Evolutionary conservation across 1,139 yeast species (phyloP).

Genomic region (Candida sp.): DNA sequence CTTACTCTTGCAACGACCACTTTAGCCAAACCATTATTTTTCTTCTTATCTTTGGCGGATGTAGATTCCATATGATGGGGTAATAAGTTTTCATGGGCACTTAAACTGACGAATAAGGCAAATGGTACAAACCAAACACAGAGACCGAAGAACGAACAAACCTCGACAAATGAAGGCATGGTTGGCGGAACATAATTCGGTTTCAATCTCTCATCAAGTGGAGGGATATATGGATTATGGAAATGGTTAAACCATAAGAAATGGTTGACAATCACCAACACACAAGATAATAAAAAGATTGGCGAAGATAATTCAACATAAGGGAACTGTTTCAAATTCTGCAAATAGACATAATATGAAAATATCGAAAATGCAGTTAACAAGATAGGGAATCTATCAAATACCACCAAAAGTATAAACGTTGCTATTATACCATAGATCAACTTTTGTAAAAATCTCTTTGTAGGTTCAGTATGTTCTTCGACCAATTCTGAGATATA

Average conservation of each 20-base stretch:
- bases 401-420: slow-evolving; percentile 53
- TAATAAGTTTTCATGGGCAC: slow-evolving; percentile 87
- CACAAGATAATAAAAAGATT: slow-evolving; percentile 66
- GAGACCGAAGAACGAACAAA: slow-evolving; percentile 90
- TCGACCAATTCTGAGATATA: slow-evolving; percentile 93
- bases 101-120: slow-evolving; percentile 83
- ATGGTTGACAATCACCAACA: slow-evolving; percentile 75
- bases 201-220: slow-evolving; percentile 52
- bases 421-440: slow-evolving; percentile 58
- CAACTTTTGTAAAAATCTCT: slow-evolving; percentile 56
- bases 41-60: slow-evolving; percentile 27
- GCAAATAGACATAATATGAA: slow-evolving; percentile 70
- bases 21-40: slow-evolving; percentile 46
- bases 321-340: slow-evolving; percentile 79
- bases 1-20: slow-evolving; percentile 56
- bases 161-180: slow-evolving; percentile 81
- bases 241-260: slow-evolving; percentile 89
- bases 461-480: slow-evolving; percentile 87
- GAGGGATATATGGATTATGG: slow-evolving; percentile 61
- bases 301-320: slow-evolving; percentile 74
- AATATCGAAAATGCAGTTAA: slow-evolving; percentile 62
- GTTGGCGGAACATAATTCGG: slow-evolving; percentile 63
- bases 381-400: slow-evolving; percentile 78
- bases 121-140: slow-evolving; percentile 96
- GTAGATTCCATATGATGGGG: slow-evolving; percentile 54